A percentile compares a stretch with the other conserved stretches of the same genome.
These are phyloP conservation scores for Aspergillus melleus DNA, from an alignment of 2,329 filamentous ascomycete species.

Conservation along the genomic window DNA sequence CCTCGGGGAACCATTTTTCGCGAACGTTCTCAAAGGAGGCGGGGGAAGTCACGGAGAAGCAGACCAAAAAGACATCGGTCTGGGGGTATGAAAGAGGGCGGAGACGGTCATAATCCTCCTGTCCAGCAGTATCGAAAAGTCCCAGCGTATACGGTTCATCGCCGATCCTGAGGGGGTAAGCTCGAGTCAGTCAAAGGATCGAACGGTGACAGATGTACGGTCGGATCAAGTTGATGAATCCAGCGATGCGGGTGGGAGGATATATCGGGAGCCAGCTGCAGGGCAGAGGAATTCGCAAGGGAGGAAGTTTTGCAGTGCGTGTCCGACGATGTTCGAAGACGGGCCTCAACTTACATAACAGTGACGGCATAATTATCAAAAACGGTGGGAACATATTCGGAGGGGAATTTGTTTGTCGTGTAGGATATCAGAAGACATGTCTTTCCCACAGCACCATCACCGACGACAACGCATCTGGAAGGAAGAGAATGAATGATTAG, in stretches of 20 bases:
- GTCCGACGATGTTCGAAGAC: neutral
- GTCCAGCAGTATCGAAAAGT: conserved; percentile 96
- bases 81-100: conserved; percentile 96
- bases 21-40: conserved; percentile 99
- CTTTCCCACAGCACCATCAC: conserved; percentile 98
- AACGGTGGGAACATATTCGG: conserved; percentile 98
- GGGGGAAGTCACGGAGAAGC: conserved; percentile 96
- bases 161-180: conserved; percentile 71
- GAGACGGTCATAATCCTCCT: conserved; percentile 98
- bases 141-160: conserved; percentile 98
- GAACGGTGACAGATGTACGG: neutral
- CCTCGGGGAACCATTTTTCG: conserved; percentile 98
- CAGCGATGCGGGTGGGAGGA: neutral
- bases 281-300: neutral
- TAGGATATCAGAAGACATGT: conserved; percentile 99
- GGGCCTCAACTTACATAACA: conserved; percentile 77
- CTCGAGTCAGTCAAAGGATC: conserved; percentile 6
- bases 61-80: conserved; percentile 98
- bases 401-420: conserved; percentile 99
- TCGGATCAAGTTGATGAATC: neutral
- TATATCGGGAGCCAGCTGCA: neutral
- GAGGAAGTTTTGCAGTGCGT: neutral
- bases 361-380: conserved; percentile 99
- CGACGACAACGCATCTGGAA: conserved; percentile 91
- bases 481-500: conserved; percentile 19